Base-by-base conservation (phyloP, 805 yeast species). In the Metschnikowia henanensis region DNA sequence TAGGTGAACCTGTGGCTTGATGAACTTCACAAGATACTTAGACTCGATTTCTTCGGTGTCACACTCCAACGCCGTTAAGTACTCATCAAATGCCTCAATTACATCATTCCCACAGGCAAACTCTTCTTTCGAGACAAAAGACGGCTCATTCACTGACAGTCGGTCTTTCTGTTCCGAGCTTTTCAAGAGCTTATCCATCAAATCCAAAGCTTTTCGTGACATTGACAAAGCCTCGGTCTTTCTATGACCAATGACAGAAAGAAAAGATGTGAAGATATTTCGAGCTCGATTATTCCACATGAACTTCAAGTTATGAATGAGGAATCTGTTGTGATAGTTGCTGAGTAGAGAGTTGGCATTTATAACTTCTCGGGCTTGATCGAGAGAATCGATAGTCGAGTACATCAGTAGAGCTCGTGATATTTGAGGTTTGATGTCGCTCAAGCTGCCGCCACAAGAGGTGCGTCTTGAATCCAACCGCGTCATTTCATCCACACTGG, bases 1-100 rank as follows among this genome's bases (percentile, higher is more conserved):
- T 19, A 80, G 55, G 59, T 91, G 97, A 36, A 90, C 79, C 61
- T 92, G 97, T 0, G 97, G 96, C 21, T 88, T 79, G 5, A 84
- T 68, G 33, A 92, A 70, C 46, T 81, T 81, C 23, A 91, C 72
- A 49, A 82, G 68, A 58, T 81, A 85, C 33, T 85, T 79, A 41
- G 82, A 79, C 54, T 62, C 72, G 43, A 66, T 55, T 60, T 77
- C 76, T 30, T 73, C 70, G 33, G 65, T 59, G 2, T 62, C 66
- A 1, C 65, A 61, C 6, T 63, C 50, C 2, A 75, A 60, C 5
- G 58, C 54, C 46, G 76, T 64, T 28, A 88, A 60, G 25, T 78
- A 81, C 3, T 73, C 69, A 30, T 81, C 79, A 56, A 84, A 83
- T 3, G 66, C 60, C 13, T 70, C 68, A 25, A 77, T 62, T 5